A percentile compares a stretch with the other conserved stretches of the same genome.
phyloP scores from a whole-genome alignment of 169 alveolate genomes.

The Cryptosporidium meleagridis region DNA sequence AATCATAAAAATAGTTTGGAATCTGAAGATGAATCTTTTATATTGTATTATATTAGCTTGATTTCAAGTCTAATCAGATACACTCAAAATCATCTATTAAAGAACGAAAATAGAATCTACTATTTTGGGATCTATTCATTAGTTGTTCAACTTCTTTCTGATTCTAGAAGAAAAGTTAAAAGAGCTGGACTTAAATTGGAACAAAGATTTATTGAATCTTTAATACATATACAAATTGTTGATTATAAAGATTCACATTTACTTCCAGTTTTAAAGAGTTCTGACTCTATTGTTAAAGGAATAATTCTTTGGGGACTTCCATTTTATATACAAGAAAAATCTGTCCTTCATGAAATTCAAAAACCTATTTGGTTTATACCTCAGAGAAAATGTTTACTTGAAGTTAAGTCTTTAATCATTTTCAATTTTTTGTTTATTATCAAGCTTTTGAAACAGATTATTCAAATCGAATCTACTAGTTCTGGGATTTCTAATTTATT shows the following conservation, averaged over 20 bases:
- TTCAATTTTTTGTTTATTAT: constrained; percentile 1
- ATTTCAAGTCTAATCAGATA: constrained; percentile 56
- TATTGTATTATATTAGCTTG: constrained; percentile 24
- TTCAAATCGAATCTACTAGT: background rate
- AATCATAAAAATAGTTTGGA: background rate
- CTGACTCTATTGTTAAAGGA: background rate
- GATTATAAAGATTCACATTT: background rate
- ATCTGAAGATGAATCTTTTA: constrained; percentile 43
- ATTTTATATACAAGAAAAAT: constrained; percentile 20
- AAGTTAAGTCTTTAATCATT: background rate
- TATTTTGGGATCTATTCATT: constrained; percentile 29
- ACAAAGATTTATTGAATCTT: constrained; percentile 56
- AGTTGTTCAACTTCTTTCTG: background rate
- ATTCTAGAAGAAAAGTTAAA: constrained; percentile 30
- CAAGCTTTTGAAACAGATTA: background rate
- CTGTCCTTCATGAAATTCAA: background rate
- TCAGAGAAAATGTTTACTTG: background rate
- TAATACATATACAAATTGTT: constrained; percentile 27
- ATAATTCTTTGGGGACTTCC: constrained; percentile 61
- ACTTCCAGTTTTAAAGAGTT: background rate
- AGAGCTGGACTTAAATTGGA: constrained; percentile 47
- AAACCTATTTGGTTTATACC: constrained; percentile 55
- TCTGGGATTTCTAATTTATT: background rate
- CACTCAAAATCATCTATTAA: constrained; percentile 1
- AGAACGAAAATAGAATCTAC: background rate